phyloP scores from a whole-genome alignment of 305 asterid species.

The Fraxinus nigra region DNA sequence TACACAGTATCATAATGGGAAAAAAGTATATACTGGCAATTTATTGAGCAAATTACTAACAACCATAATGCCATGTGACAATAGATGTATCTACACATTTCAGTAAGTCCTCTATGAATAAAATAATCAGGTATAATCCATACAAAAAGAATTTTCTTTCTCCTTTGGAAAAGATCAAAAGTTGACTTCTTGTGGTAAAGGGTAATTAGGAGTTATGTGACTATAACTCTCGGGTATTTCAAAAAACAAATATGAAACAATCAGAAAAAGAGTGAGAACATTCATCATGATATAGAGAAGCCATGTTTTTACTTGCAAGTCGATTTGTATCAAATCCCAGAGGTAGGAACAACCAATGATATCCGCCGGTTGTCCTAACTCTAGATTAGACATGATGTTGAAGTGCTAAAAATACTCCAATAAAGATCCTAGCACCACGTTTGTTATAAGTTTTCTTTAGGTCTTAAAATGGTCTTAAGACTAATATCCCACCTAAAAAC shows the following conservation, averaged over 20 bases:
- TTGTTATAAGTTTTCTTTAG: not conserved
- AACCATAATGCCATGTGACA: not conserved
- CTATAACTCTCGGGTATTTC: not conserved
- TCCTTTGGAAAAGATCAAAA: not conserved
- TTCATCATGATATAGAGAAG: not conserved
- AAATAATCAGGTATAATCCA: not conserved
- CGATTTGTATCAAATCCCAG: not conserved
- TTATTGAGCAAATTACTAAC: not conserved
- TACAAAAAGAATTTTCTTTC: not conserved
- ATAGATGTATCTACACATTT: constrained; percentile 1
- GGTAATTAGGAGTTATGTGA: not conserved
- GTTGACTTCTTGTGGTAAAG: not conserved
- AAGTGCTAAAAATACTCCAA: constrained; percentile 11
- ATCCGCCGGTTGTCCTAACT: not conserved
- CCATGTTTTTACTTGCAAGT: not conserved
- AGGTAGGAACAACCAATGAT: constrained; percentile 6
- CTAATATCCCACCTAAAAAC: not conserved
- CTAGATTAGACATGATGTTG: not conserved
- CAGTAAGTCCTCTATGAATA: not conserved
- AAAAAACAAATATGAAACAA: not conserved
- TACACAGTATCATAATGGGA: constrained; percentile 1
- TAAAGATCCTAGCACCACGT: constrained; percentile 12
- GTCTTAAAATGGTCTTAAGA: constrained; percentile 14
- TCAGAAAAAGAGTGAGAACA: not conserved
- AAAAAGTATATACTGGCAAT: not conserved